Conservation (phyloP, 805 yeast genomes). For the Brettanomyces sp. region DNA sequence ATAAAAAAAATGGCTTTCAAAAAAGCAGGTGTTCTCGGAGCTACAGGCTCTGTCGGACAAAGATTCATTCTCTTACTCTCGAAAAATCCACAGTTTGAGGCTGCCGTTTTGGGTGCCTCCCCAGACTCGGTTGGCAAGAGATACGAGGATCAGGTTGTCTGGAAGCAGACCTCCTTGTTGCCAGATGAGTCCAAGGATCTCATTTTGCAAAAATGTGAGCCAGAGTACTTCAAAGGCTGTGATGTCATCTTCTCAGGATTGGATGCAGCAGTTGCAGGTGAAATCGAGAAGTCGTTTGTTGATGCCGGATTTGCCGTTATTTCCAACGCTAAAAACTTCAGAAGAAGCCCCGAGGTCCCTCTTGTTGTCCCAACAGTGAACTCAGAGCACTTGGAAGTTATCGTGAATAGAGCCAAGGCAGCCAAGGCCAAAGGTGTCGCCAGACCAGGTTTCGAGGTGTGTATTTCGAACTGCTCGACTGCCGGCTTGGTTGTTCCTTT, state of each 20-base stretch:
- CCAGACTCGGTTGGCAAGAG: constrained; percentile 86
- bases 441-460: constrained; percentile 76
- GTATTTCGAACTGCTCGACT: constrained; percentile 97
- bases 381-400: constrained; percentile 76
- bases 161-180: constrained; percentile 86
- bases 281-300: constrained; percentile 76
- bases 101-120: constrained; percentile 85
- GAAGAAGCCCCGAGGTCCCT: constrained; percentile 83
- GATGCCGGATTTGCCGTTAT: constrained; percentile 76
- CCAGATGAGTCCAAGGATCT: constrained; percentile 61
- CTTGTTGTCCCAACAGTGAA: constrained; percentile 92
- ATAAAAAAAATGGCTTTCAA: constrained; percentile 16
- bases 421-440: constrained; percentile 47
- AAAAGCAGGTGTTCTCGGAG: constrained; percentile 88
- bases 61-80: constrained; percentile 79
- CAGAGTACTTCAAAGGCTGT: constrained; percentile 74
- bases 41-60: constrained; percentile 97
- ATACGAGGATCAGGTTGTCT: constrained; percentile 76
- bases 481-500: constrained; percentile 97
- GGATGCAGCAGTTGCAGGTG: constrained; percentile 89
- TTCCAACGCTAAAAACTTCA: constrained; percentile 93
- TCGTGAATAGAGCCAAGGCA: constrained; percentile 46
- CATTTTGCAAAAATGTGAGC: constrained; percentile 67
- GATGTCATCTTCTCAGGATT: constrained; percentile 92
- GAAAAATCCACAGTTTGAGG: constrained; percentile 82